Evolutionary conservation across 2,329 filamentous ascomycete species (phyloP).

Genomic region (Dichotomopilus funicola): DNA sequence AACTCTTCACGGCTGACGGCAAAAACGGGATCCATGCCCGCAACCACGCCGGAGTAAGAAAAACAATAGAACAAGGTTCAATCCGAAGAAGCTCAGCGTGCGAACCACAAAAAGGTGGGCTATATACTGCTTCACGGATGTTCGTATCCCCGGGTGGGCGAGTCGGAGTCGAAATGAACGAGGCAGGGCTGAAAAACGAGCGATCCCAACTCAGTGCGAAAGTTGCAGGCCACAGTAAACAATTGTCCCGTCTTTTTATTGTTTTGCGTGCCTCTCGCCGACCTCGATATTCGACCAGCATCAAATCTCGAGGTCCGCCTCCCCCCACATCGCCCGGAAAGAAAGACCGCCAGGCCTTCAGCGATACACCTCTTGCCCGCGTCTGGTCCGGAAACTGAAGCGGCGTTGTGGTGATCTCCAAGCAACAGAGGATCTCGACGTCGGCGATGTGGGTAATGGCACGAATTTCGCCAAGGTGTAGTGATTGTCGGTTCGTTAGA

Average conservation of each 20-base stretch:
- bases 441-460: neutral
- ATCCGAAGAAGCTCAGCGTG: neutral
- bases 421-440: neutral
- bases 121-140: too few relatives aligned
- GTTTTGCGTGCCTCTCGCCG: constrained; percentile 1
- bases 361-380: constrained; percentile 19
- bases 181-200: too few relatives aligned
- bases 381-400: neutral
- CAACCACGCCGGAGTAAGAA: neutral
- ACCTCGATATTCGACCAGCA: constrained; percentile 20
- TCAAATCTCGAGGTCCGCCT: constrained; percentile 29
- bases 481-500: too few relatives aligned
- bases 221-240: neutral
- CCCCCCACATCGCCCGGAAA: constrained; percentile 42
- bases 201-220: too few relatives aligned
- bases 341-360: constrained; percentile 28
- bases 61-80: neutral
- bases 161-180: too few relatives aligned
- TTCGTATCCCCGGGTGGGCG: too few relatives aligned
- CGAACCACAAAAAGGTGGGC: too few relatives aligned
- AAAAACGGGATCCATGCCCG: constrained; percentile 59
- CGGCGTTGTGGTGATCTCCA: neutral
- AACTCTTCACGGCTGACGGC: constrained; percentile 56
- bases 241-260: constrained; percentile 2
- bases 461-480: neutral